These are phyloP conservation scores for Senna tora DNA, from an alignment of 306 rosid genomes.

Conservation along the genomic window DNA sequence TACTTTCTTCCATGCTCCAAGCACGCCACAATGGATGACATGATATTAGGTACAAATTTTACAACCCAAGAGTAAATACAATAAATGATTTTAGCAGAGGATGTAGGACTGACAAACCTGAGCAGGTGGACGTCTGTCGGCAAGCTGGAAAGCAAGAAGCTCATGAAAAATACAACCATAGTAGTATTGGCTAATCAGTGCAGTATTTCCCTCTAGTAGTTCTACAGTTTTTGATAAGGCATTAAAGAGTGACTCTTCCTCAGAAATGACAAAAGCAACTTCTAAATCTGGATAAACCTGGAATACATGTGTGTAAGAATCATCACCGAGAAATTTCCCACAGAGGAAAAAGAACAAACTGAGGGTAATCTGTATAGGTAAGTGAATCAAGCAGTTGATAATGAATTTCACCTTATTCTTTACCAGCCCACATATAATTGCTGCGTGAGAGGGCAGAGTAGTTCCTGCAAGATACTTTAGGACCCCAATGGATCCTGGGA, in stretches of 20 bases:
- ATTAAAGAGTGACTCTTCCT: conserved; percentile 71
- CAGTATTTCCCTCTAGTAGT: conserved; percentile 84
- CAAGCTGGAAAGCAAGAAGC: conserved; percentile 87
- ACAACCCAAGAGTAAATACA: background rate
- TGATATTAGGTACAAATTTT: conserved; percentile 23
- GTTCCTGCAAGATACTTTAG: conserved; percentile 79
- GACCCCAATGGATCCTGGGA: conserved; percentile 91
- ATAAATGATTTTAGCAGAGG: background rate
- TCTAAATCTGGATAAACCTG: conserved; percentile 98
- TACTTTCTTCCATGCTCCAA: conserved; percentile 6
- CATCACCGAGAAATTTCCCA: conserved; percentile 27
- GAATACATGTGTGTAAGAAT: conserved; percentile 33
- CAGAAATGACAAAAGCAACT: conserved; percentile 96
- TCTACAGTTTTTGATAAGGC: conserved; percentile 90
- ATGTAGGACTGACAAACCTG: conserved; percentile 52
- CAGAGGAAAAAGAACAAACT: conserved; percentile 19
- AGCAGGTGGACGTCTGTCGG: conserved; percentile 68
- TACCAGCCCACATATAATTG: conserved; percentile 87
- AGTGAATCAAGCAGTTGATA: conserved; percentile 33
- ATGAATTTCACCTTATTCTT: conserved; percentile 74
- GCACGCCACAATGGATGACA: conserved; percentile 29
- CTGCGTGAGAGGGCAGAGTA: conserved; percentile 78
- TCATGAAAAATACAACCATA: conserved; percentile 95
- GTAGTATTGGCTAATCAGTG: conserved; percentile 87
- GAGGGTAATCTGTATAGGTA: background rate